These are phyloP conservation scores for Ochromonas danica DNA, from an alignment of 108 stramenopile species.

Conservation along the genomic window DNA sequence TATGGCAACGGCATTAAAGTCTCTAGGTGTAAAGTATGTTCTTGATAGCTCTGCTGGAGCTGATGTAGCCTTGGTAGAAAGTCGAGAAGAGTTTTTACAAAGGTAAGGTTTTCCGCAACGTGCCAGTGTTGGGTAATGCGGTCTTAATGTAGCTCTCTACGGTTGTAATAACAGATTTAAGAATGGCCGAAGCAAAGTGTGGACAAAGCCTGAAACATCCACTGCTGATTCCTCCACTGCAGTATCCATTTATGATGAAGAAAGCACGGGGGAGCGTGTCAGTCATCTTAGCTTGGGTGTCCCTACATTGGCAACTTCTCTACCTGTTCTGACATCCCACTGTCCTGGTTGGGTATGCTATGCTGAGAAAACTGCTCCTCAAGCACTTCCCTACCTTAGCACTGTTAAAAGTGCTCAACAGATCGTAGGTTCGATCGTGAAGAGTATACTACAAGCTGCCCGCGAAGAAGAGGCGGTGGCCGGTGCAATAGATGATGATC, in stretches of 20 bases:
- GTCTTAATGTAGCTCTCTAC: conserved; percentile 31
- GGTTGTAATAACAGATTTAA: too few relatives aligned
- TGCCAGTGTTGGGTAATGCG: background rate
- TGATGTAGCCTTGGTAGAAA: conserved; percentile 51
- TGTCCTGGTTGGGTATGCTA: conserved; percentile 98
- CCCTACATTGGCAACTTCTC: conserved; percentile 1
- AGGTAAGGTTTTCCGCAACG: conserved; percentile 5
- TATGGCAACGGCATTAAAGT: conserved; percentile 39
- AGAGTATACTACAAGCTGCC: conserved; percentile 20
- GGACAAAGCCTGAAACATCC: conserved; percentile 27
- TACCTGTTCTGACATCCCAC: conserved; percentile 79
- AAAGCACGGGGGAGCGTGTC: background rate
- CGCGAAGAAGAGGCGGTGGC: background rate
- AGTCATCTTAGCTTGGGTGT: background rate
- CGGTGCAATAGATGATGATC: too few relatives aligned
- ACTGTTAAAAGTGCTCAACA: conserved; percentile 58
- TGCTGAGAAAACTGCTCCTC: conserved; percentile 86
- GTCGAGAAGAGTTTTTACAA: conserved; percentile 49
- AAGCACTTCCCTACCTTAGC: conserved; percentile 74
- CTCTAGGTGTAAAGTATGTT: conserved; percentile 46
- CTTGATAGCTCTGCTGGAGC: conserved; percentile 45
- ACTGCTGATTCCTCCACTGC: conserved; percentile 34
- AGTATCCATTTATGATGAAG: conserved; percentile 21
- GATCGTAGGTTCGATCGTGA: conserved; percentile 11
- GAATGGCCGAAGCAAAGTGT: conserved; percentile 36